These are phyloP conservation scores for Ogataea polymorpha DNA, from an alignment of 805 yeast genomes.

Conservation along the genomic window DNA sequence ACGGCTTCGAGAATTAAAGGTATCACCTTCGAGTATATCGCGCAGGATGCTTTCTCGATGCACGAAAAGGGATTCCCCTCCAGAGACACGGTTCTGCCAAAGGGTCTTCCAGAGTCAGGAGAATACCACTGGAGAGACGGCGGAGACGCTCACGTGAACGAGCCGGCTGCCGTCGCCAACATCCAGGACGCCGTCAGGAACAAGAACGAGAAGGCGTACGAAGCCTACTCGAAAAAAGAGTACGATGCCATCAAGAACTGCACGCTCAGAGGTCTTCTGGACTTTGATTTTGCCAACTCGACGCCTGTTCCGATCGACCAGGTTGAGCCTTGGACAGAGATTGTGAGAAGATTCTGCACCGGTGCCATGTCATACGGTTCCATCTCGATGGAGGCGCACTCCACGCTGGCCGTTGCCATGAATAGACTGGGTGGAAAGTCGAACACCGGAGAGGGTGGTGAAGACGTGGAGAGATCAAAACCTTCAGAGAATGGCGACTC, in stretches of 20 bases:
- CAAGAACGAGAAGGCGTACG: slow-evolving; percentile 91
- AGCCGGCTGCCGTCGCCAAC: slow-evolving; percentile 91
- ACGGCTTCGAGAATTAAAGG: slow-evolving; percentile 97
- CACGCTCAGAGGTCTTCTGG: slow-evolving; percentile 90
- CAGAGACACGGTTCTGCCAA: slow-evolving; percentile 65
- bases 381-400: slow-evolving; percentile 97
- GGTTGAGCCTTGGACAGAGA: slow-evolving; percentile 99
- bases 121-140: slow-evolving; percentile 99
- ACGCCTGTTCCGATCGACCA: slow-evolving; percentile 89
- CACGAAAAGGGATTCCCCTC: slow-evolving; percentile 91
- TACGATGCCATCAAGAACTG: slow-evolving; percentile 88
- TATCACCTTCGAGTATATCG: slow-evolving; percentile 90
- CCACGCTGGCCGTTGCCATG: slow-evolving; percentile 98
- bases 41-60: slow-evolving; percentile 92
- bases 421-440: slow-evolving; percentile 96
- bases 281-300: slow-evolving; percentile 74
- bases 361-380: slow-evolving; percentile 99
- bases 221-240: slow-evolving; percentile 84
- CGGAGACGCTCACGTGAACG: slow-evolving; percentile 93
- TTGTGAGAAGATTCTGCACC: slow-evolving; percentile 95
- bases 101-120: slow-evolving; percentile 87
- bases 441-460: slow-evolving; percentile 99
- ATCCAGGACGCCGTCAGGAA: slow-evolving; percentile 98
- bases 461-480: slow-evolving; percentile 85
- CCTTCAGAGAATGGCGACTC: slow-evolving; percentile 88